These are phyloP conservation scores for Metschnikowia lachancei DNA, from an alignment of 805 yeast species.

Conservation along the genomic window DNA sequence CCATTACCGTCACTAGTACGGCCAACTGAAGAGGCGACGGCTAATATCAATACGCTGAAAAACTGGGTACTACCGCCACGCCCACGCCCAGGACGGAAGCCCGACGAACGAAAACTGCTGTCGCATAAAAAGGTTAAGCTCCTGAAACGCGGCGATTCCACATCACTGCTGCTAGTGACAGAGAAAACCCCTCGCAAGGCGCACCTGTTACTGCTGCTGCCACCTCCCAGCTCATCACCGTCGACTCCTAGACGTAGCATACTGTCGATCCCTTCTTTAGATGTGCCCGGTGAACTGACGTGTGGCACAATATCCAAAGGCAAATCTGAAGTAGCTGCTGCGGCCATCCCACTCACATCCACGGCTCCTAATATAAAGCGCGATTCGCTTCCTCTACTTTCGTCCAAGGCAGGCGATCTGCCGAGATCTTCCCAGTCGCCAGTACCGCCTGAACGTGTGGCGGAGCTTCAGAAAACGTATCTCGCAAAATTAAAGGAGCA, in stretches of 20 bases:
- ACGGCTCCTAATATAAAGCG: background rate
- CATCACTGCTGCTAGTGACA: background rate
- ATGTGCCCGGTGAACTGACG: background rate
- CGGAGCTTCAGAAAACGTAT: slow-evolving; percentile 31
- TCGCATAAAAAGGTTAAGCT: slow-evolving; percentile 6
- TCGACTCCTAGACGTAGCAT: background rate
- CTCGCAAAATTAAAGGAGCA: slow-evolving; percentile 42
- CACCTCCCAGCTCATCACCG: background rate
- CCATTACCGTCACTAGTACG: slow-evolving; percentile 3
- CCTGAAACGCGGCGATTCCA: background rate
- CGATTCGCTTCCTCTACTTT: background rate
- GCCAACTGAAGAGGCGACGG: slow-evolving; percentile 13
- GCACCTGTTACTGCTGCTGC: background rate
- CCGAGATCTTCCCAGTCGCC: background rate
- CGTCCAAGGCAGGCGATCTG: background rate
- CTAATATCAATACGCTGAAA: slow-evolving; percentile 57
- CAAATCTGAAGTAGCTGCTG: background rate
- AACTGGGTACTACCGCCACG: slow-evolving; percentile 85
- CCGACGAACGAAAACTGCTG: slow-evolving; percentile 3
- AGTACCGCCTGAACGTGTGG: slow-evolving; percentile 16
- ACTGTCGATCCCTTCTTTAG: background rate
- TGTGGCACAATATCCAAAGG: background rate
- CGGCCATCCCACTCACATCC: background rate
- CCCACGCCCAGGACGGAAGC: slow-evolving; percentile 68
- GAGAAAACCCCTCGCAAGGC: background rate